Conservation (phyloP, 2,329 filamentous ascomycete genomes). For the Trichoderma cornu-damae region DNA sequence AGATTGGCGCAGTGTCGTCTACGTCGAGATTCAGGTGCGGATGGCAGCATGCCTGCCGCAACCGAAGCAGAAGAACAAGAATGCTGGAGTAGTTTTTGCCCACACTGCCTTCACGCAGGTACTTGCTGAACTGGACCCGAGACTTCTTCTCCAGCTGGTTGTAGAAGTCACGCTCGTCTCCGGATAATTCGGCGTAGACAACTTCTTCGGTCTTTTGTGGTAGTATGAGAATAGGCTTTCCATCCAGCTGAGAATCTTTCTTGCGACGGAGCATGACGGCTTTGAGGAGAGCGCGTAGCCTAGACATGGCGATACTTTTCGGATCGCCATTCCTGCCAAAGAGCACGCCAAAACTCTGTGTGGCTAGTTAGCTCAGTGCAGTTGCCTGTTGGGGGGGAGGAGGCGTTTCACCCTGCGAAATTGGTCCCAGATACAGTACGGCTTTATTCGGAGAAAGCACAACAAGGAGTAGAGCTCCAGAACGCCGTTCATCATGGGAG, state of each 20-base stretch:
- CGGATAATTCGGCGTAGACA: conserved; percentile 65
- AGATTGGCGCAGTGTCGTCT: conserved; percentile 37
- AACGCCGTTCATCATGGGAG: conserved; percentile 83
- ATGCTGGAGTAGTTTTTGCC: conserved; percentile 69
- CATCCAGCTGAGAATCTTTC: conserved; percentile 74
- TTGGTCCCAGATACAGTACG: conserved; percentile 60
- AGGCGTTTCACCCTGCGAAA: conserved; percentile 51
- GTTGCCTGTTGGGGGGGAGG: not conserved
- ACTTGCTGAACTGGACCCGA: conserved; percentile 69
- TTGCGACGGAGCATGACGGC: conserved; percentile 77
- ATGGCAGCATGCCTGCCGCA: conserved; percentile 64
- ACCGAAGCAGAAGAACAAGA: conserved; percentile 71
- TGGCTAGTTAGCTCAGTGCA: conserved; percentile 14
- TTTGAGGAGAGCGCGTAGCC: conserved; percentile 70
- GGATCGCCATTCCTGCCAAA: conserved; percentile 43
- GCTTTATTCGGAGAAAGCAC: conserved; percentile 69
- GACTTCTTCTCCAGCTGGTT: conserved; percentile 65
- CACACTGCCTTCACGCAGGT: conserved; percentile 63
- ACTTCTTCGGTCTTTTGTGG: conserved; percentile 72
- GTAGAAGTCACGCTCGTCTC: conserved; percentile 74
- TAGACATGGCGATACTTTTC: conserved; percentile 59
- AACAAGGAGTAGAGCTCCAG: conserved; percentile 73
- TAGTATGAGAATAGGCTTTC: conserved; percentile 71
- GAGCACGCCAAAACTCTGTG: conserved; percentile 39
- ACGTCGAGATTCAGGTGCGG: conserved; percentile 31